Conservation (phyloP, 1,284 basidiomycete species). For the Fomitopsis betulina region DNA sequence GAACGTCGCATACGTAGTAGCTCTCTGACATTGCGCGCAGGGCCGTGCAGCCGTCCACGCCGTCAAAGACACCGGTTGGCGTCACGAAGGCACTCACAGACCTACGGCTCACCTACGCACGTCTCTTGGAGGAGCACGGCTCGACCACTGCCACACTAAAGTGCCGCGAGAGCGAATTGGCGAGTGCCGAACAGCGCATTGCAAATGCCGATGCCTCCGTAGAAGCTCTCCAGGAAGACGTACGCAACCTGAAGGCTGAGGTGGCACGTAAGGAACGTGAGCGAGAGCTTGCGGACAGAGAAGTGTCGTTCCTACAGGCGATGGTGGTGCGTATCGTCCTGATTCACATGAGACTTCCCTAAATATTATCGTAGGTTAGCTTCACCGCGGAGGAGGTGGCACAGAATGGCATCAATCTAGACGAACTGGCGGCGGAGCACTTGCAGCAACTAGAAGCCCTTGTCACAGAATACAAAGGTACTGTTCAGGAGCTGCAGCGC, state of each 20-base stretch:
- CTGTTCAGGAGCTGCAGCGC: conserved; percentile 39
- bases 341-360: background rate
- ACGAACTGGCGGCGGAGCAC: conserved; percentile 36
- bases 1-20: background rate
- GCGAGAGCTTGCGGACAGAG: conserved; percentile 46
- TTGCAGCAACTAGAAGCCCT: conserved; percentile 56
- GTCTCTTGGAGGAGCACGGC: conserved; percentile 62
- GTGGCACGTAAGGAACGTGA: conserved; percentile 42
- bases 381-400: conserved; percentile 50
- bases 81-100: conserved; percentile 50
- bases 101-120: conserved; percentile 56
- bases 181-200: conserved; percentile 31
- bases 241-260: conserved; percentile 38
- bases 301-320: conserved; percentile 58
- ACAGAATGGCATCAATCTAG: conserved; percentile 23
- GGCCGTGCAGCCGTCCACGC: conserved; percentile 32
- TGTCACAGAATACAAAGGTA: conserved; percentile 48
- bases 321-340: conserved; percentile 45
- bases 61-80: conserved; percentile 45
- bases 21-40: conserved; percentile 21
- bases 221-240: conserved; percentile 32
- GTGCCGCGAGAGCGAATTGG: conserved; percentile 46
- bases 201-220: conserved; percentile 31
- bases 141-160: conserved; percentile 44
- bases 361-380: conserved; percentile 41